These are phyloP conservation scores for Kodamaea laetipori DNA, from an alignment of 805 yeast species.

Conservation along the genomic window DNA sequence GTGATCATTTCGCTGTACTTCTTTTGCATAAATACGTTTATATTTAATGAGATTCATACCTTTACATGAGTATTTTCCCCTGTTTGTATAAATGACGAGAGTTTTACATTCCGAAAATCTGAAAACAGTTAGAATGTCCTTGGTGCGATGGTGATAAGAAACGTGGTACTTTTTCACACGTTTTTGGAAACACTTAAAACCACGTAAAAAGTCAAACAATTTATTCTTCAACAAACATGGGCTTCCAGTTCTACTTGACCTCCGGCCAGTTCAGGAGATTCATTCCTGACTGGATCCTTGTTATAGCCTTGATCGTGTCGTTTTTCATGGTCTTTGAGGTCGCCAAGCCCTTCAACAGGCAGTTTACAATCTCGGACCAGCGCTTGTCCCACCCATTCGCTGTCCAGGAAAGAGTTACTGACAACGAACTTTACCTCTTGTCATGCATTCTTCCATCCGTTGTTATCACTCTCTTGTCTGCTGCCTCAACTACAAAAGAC, in stretches of 20 bases:
- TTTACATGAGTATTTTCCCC: background rate
- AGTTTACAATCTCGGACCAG: conserved; percentile 34
- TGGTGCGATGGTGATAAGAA: too few relatives aligned
- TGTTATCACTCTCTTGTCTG: conserved; percentile 21
- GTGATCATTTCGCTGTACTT: background rate
- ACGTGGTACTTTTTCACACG: too few relatives aligned
- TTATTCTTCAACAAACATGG: conserved; percentile 1
- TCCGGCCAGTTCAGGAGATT: conserved; percentile 23
- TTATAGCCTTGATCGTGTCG: conserved; percentile 23
- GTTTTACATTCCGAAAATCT: background rate
- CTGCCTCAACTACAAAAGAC: conserved; percentile 9
- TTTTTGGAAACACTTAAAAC: too few relatives aligned
- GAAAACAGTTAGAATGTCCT: too few relatives aligned
- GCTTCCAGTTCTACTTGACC: conserved; percentile 13
- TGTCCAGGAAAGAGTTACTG: conserved; percentile 32
- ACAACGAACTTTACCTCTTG: conserved; percentile 32
- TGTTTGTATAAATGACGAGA: too few relatives aligned
- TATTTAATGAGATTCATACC: conserved; percentile 1
- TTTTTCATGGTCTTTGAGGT: conserved; percentile 35
- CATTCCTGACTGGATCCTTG: conserved; percentile 36
- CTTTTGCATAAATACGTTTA: conserved; percentile 2
- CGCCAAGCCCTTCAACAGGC: conserved; percentile 37
- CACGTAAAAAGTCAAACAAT: conserved; percentile 2
- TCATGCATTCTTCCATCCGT: conserved; percentile 29
- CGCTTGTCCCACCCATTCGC: conserved; percentile 41